Conservation (phyloP, 805 yeast genomes). For the Metschnikowia lochheadii region DNA sequence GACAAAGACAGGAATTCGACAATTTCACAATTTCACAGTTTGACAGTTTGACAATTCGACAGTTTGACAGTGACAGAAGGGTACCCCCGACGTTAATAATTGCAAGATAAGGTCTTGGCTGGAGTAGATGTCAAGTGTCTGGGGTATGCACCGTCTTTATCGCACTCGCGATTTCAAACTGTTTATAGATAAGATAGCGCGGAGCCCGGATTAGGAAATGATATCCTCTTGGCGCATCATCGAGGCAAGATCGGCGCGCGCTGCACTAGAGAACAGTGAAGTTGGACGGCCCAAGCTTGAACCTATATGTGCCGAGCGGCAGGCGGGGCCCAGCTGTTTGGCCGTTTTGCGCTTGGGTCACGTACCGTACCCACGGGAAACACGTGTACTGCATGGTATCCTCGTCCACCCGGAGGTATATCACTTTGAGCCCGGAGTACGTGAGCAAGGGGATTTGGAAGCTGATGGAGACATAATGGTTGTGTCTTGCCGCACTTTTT, state of each 20-base stretch:
- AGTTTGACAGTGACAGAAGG: no score
- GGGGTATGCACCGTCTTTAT: constrained; percentile 2
- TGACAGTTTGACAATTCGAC: no score
- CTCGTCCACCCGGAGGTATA: constrained; percentile 64
- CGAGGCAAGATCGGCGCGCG: neutral
- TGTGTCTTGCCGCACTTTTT: constrained; percentile 12
- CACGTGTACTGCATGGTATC: constrained; percentile 57
- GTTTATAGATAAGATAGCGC: constrained; percentile 11
- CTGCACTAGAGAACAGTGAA: constrained; percentile 3
- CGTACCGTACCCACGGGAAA: constrained; percentile 76
- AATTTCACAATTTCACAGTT: no score
- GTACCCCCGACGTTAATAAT: no score
- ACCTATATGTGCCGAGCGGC: constrained; percentile 10
- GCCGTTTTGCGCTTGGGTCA: constrained; percentile 20
- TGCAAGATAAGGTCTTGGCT: neutral
- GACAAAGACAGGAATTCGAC: no score
- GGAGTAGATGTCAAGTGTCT: neutral
- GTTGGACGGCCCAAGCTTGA: constrained; percentile 15
- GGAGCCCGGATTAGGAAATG: constrained; percentile 9
- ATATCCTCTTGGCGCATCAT: constrained; percentile 9
- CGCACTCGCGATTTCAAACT: constrained; percentile 1
- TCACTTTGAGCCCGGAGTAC: constrained; percentile 63
- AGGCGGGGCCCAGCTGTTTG: neutral
- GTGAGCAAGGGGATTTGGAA: constrained; percentile 47
- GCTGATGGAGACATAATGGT: constrained; percentile 19